Evolutionary conservation across 305 asterid genomes (phyloP), one percentile per base, ranked within the genome.

Genomic region (Rubia peregrina): DNA sequence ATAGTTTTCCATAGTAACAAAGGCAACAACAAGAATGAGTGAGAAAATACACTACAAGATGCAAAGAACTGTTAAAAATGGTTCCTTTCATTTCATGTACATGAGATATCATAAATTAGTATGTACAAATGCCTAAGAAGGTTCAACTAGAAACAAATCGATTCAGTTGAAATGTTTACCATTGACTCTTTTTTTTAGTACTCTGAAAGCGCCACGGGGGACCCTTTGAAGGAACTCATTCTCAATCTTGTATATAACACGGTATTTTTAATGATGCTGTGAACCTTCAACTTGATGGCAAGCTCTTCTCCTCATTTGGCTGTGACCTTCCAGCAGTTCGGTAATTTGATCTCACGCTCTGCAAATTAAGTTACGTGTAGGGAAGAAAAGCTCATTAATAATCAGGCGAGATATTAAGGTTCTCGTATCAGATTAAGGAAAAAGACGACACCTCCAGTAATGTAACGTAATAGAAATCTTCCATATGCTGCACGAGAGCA

Each of bases 401-500:
- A 49, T 38, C 19, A 69, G 24, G 9, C 16, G 24, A 49, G 74
- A 48, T 6, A 55, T 3, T 9, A 60, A 51, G 61, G 64, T 21
- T 51, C 19, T 3, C n/a, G 9, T 69, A 38, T 33, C 26, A 41
- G 60, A 51, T 16, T 43, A 41, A 16, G 57, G 61, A 9, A 66
- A 73, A 43, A 26, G 49, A 7, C 44, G 36, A 61, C 80, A 94
- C 98, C 98, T 94, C 97, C 67, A 94, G 86, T 73, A 94, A 77
- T 5, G 95, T 76, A 44, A 94, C 79, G 77, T 94, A 91, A 64
- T 94, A 91, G 87, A 94, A 94, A 82, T 94, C 98, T 81, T 94
- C 99, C 99, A 94, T 94, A 63, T 91, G 98, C 85, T 94, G 98
- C 99, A 91, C 91, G 10, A 94, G 95, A 67, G 96, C 97, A 85